Percentiles rank a stretch among this genome's conserved stretches.
These are phyloP conservation scores for Skeletonema menzelii DNA, from an alignment of 108 stramenopile genomes.

Conservation along the genomic window DNA sequence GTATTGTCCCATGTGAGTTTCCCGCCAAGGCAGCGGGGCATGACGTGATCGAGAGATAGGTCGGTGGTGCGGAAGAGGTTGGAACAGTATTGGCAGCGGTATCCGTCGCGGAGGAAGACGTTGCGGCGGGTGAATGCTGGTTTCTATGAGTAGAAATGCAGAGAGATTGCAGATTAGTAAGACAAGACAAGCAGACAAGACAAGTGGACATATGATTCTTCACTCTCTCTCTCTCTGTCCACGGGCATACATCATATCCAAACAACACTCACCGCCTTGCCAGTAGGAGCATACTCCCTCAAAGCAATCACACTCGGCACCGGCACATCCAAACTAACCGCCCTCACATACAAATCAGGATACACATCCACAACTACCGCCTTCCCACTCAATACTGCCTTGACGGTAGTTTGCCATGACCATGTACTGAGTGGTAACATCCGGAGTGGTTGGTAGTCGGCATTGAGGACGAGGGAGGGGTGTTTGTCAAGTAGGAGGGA, in stretches of 20 bases:
- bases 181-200: background rate
- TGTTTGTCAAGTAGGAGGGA: slow-evolving; percentile 55
- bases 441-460: slow-evolving; percentile 79
- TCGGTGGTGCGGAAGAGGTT: slow-evolving; percentile 67
- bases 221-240: too few relatives aligned
- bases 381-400: slow-evolving; percentile 78
- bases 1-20: slow-evolving; percentile 78
- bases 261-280: slow-evolving; percentile 26
- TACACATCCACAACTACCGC: slow-evolving; percentile 86
- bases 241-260: background rate
- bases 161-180: too few relatives aligned
- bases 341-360: slow-evolving; percentile 68
- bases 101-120: slow-evolving; percentile 85
- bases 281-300: slow-evolving; percentile 67
- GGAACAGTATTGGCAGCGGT: slow-evolving; percentile 84
- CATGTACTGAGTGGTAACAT: slow-evolving; percentile 78
- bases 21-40: slow-evolving; percentile 74
- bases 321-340: slow-evolving; percentile 73
- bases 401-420: slow-evolving; percentile 89
- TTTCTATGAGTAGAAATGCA: too few relatives aligned
- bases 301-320: slow-evolving; percentile 82
- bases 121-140: slow-evolving; percentile 86
- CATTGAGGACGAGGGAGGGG: slow-evolving; percentile 82
- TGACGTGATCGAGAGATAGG: slow-evolving; percentile 81
- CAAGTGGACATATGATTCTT: too few relatives aligned